Base-by-base conservation (phyloP, 768 basidiomycete genomes). In the Lactarius pseudohatsudake region DNA sequence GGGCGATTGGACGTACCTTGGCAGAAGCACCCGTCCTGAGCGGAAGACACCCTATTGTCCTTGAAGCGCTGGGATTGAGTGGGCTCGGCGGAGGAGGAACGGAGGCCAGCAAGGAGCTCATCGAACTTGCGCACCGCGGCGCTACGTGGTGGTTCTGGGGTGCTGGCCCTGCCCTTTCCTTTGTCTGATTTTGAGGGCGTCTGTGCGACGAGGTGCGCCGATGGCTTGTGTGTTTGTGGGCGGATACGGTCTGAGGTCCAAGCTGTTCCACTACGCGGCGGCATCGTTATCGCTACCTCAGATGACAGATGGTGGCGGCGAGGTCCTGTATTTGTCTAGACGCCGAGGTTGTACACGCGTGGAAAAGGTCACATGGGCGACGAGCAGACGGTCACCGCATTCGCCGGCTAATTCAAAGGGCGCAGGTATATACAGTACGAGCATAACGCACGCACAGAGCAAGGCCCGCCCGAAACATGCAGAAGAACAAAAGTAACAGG, bases 71-170 rank as follows among this genome's bases (percentile, higher is more conserved):
- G 34, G 28, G 32, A 9, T 8, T 32, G 59, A 40, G 41, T 38
- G 20, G 30, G 26, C 11, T 56, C 55, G 47, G 32, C 4, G 22
- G 16, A 36, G 50, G 47, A 41, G 32, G 59, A 56, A 16, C 4
- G 34, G 55, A 68, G 55, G 30, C 50, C 59, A 1, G 47, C 45
- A 28, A 70, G 61, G 11, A 70, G 64, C 22, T 62, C 70, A 11
- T 70, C 70, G 58, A 70, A 68, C 32, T 34, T 59, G 59, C 64
- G 64, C 45, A 66, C 68, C 0, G 59, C 59, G 2, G 64, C 40
- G 41, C 68, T 69, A 15, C 56, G 62, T 9, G 64, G 70, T 15
- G 68, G 61, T 10, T 59, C 61, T 16, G 58, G 60, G 9, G 41
- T 10, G 16, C 16, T 28, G 15, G 41, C 62, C n/a, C 66, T 64